Evolutionary conservation across 2,329 filamentous ascomycete genomes (phyloP).

Genomic region (Claviceps quebecensis): DNA sequence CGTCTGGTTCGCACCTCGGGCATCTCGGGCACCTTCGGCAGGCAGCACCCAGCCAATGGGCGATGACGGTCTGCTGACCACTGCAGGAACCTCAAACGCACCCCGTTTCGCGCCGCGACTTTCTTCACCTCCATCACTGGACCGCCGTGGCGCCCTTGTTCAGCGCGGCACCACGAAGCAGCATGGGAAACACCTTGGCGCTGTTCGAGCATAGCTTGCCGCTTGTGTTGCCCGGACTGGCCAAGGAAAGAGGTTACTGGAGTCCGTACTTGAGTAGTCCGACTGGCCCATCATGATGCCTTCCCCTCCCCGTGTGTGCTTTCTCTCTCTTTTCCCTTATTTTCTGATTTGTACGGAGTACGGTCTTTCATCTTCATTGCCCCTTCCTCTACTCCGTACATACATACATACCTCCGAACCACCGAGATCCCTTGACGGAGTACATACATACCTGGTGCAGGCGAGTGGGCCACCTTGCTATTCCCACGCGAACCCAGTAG

Average conservation of each 20-base stretch:
- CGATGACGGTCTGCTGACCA: neutral
- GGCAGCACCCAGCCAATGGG: neutral
- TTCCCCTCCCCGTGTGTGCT: neutral
- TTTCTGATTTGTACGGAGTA: neutral
- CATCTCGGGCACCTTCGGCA: too few species aligned
- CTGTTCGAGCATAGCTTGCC: too few species aligned
- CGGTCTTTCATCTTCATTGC: neutral
- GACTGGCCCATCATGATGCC: neutral
- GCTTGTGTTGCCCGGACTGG: neutral
- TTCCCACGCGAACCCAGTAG: too few species aligned
- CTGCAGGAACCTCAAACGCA: conserved; percentile 3
- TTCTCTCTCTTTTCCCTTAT: neutral
- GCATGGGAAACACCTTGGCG: too few species aligned
- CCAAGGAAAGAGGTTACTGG: neutral
- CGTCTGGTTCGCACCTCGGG: neutral
- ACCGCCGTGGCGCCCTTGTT: neutral
- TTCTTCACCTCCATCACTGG: neutral
- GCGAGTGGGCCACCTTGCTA: too few species aligned
- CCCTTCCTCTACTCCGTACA: neutral
- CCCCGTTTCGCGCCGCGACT: conserved; percentile 1
- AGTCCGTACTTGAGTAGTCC: neutral
- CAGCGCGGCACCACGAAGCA: neutral
- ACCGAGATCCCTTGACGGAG: too few species aligned
- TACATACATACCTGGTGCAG: too few species aligned
- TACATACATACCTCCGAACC: neutral